Base-by-base conservation (phyloP, 176 grass and related monocot species). In the Thinopyrum elongatum region DNA sequence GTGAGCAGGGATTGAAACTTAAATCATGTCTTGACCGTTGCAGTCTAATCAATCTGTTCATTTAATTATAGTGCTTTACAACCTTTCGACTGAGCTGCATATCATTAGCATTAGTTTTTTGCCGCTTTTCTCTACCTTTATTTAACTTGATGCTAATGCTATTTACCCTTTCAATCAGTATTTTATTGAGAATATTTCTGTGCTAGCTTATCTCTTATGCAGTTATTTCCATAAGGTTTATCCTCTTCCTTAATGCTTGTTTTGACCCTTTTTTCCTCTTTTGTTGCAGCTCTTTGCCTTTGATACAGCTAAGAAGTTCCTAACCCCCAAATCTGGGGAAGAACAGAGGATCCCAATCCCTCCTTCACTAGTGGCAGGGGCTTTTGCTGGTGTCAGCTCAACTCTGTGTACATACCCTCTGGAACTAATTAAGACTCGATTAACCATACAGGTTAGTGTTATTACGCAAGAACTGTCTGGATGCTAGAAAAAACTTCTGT, bases 321-420 rank as follows among this genome's bases (percentile, higher is more conserved):
- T 98, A 82, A 90, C 91, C 5, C 87, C 95, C 5, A 98, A 98
- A 78, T 77, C 80, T 33, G 91, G 80, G 39, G 87, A 98, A 55
- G 73, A 83, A 58, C 69, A 75, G 25, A 98, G 90, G 80, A 72
- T 98, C 39, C 93, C 55, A 29, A 26, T 98, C 27, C 93, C 95
- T 84, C 88, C 95, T 29, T 95, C 95, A 78, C 78, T 98, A 39
- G 63, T 93, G 62, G 93, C 91, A 65, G 95, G 93, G 79, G 95
- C 95, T 86, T 88, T 95, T 91, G 95, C 89, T 65, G 93, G 95
- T 74, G 83, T 98, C 83, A 93, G 87, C 70, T 98, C 95, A 80
- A 98, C 95, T 15, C 83, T 95, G 23, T 98, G 95, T 65, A 98
- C 88, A 73, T 98, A 98, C 68, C 95, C 95, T 90, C 83, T 98